Percentiles rank a stretch among this genome's conserved stretches.
phyloP scores from a whole-genome alignment of 345 rosid genomes.

The Rhodomyrtus tomentosa region DNA sequence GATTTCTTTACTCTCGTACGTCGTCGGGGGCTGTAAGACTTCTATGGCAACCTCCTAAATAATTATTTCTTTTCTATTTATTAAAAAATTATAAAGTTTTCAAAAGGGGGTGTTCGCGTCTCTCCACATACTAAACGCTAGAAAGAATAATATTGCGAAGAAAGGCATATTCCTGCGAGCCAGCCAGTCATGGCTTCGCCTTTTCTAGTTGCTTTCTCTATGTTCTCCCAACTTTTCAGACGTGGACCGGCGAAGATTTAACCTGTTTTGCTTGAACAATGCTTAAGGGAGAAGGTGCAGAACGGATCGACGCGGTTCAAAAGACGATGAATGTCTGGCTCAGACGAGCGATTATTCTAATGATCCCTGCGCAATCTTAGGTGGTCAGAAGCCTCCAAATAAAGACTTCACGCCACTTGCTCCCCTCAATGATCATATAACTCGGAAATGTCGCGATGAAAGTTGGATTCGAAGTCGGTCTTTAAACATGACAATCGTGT shows the following conservation, averaged over 20 bases:
- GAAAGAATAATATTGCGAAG: neutral
- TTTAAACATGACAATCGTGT: neutral
- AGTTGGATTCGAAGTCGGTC: neutral
- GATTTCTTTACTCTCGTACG: neutral
- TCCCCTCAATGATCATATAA: neutral
- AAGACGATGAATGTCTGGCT: neutral
- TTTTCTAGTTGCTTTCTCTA: neutral
- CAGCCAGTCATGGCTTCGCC: neutral
- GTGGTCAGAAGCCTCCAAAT: neutral
- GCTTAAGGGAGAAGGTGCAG: neutral
- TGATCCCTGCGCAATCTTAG: neutral
- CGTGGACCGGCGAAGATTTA: neutral
- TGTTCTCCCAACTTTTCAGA: neutral
- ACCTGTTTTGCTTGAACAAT: neutral
- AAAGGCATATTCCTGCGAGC: neutral
- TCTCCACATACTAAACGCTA: neutral
- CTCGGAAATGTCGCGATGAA: neutral
- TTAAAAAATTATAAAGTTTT: neutral
- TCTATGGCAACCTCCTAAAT: neutral
- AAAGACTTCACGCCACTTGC: neutral
- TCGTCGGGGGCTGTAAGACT: neutral
- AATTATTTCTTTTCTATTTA: neutral
- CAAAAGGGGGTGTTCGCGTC: neutral
- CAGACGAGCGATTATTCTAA: neutral
- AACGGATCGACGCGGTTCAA: neutral